Percentiles rank a stretch among this genome's conserved stretches.
Conservation (phyloP, 371 early-diverging fungal species). For the Mortierella sp. region DNA sequence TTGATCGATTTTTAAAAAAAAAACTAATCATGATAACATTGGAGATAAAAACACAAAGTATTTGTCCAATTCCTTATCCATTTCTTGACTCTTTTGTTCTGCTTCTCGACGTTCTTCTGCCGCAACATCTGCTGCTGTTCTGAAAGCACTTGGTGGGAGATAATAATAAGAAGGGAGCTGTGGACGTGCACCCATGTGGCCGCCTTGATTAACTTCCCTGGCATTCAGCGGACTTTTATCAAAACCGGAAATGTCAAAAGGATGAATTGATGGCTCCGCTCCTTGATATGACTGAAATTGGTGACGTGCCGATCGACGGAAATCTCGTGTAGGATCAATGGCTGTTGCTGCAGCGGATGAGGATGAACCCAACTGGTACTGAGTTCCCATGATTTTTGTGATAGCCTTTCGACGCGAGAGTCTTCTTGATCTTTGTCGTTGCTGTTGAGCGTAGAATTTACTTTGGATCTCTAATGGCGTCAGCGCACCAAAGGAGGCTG, state of each 20-base stretch:
- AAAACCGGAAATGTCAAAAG: neutral
- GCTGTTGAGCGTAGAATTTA: slow-evolving; percentile 12
- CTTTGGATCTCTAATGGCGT: slow-evolving; percentile 38
- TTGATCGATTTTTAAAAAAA: neutral
- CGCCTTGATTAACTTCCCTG: neutral
- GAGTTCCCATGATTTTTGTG: neutral
- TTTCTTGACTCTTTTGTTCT: neutral
- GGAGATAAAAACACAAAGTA: slow-evolving; percentile 24
- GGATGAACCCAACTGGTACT: neutral
- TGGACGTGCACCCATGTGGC: neutral
- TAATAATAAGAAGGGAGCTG: slow-evolving; percentile 23
- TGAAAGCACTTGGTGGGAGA: slow-evolving; percentile 44
- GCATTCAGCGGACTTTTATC: neutral
- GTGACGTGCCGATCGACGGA: neutral
- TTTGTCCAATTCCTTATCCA: slow-evolving; percentile 14
- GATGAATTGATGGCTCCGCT: neutral
- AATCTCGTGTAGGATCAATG: neutral
- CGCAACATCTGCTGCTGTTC: slow-evolving; percentile 17
- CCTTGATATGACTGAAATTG: neutral
- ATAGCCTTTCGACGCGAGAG: neutral
- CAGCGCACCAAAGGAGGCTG: slow-evolving; percentile 25
- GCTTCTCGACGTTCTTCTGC: slow-evolving; percentile 21
- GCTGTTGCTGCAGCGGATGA: neutral
- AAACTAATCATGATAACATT: neutral
- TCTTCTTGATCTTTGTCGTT: neutral